Base-by-base conservation (phyloP, 768 basidiomycete genomes). In the Hebeloma cylindrosporum region DNA sequence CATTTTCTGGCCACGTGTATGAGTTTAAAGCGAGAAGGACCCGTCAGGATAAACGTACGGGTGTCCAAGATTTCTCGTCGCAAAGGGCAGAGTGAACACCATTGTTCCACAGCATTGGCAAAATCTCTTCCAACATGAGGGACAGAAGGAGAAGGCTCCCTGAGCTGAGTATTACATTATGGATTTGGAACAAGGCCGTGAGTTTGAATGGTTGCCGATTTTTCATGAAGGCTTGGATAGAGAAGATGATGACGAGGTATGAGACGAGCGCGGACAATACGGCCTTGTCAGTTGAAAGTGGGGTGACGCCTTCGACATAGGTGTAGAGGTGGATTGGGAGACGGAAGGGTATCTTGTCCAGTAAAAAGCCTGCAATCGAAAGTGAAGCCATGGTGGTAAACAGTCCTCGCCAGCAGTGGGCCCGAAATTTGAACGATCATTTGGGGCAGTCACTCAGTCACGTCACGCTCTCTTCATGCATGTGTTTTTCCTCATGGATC, bases 121-220 rank as follows among this genome's bases (percentile, higher is more conserved):
- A 40, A 35, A 96, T 86, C 69, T 97, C 94, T 66, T 98, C 94
- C 23, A 89, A 64, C 80, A 96, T 94, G 23, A 96, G 74, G n/a
- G 72, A 73, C 29, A 99, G 80, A 21, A 99, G 74, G 30, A 97
- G 66, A n/a, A 77, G 72, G 49, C 91, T 94, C 25, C 93, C 94
- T 35, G 73, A 61, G 51, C 89, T 89, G 51, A 99, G 79, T 64
- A 96, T 68, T 50, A 92, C 71, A 65, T 99, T 99, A 72, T 99
- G 96, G 29, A 78, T 60, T 68, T 92, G 90, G 72, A 97, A 97
- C 45, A 92, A 76, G 46, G 75, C 65, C 50, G 84, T 90, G 59
- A 96, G 83, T 69, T 83, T 86, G 57, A 77, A 74, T 7, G 93
- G 76, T 57, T 78, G 70, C 37, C 76, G 74, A 62, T 78, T 79